phyloP scores from a whole-genome alignment of 306 rosid genomes.

The Aeschynomene evenia region DNA sequence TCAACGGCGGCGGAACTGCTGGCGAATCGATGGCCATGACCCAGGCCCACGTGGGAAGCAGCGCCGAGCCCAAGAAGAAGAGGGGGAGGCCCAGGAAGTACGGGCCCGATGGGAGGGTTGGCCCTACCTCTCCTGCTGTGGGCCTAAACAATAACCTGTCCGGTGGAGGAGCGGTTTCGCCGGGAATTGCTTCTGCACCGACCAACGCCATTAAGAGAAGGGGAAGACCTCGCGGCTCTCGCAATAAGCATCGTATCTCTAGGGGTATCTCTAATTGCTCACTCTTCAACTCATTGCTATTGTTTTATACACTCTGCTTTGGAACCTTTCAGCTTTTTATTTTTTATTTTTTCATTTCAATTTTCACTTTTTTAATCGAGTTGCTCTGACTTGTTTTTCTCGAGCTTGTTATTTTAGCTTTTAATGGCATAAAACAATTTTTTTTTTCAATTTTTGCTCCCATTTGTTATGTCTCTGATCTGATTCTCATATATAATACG shows the following conservation, averaged over 20 bases:
- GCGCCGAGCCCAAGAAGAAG: constrained; percentile 53
- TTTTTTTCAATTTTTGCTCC: background rate
- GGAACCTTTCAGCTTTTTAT: background rate
- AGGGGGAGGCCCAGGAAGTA: constrained; percentile 86
- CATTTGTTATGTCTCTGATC: background rate
- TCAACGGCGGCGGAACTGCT: background rate
- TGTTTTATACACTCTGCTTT: background rate
- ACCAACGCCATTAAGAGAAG: constrained; percentile 54
- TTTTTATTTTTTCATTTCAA: background rate
- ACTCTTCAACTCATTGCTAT: no score
- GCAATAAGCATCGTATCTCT: constrained; percentile 40
- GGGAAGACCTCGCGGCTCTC: constrained; percentile 77
- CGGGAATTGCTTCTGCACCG: constrained; percentile 31
- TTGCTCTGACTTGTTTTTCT: constrained; percentile 16
- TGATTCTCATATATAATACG: background rate
- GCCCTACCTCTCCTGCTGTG: constrained; percentile 11
- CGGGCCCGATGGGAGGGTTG: constrained; percentile 57
- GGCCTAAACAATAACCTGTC: constrained; percentile 16
- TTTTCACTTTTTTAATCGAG: background rate
- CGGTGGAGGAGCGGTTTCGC: constrained; percentile 37
- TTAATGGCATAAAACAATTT: background rate
- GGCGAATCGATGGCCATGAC: background rate
- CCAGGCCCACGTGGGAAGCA: constrained; percentile 12
- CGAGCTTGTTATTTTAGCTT: background rate
- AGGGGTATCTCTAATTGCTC: background rate